Evolutionary conservation across 2,329 filamentous ascomycete genomes (phyloP).

Genomic region (Scedosporium minutisporum): DNA sequence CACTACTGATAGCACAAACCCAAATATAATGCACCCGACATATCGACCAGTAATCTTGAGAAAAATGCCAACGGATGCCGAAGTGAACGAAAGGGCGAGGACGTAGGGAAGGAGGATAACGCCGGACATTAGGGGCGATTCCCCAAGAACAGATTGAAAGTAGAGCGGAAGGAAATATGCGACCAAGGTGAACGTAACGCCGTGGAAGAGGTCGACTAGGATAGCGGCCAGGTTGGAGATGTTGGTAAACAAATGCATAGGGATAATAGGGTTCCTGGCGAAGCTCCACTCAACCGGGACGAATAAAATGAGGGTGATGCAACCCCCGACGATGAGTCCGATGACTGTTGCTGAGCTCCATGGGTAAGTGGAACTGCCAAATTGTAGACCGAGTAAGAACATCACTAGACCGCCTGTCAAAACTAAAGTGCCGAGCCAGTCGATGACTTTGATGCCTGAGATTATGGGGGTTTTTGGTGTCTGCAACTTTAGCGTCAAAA

Average conservation of each 20-base stretch:
- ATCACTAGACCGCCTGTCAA: conserved; percentile 58
- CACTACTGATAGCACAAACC: conserved; percentile 18
- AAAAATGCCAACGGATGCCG: conserved; percentile 42
- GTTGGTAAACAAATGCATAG: conserved; percentile 27
- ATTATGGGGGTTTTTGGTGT: conserved; percentile 54
- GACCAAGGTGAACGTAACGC: conserved; percentile 51
- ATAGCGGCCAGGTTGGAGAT: conserved; percentile 60
- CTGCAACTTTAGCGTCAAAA: conserved; percentile 57
- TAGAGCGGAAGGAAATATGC: conserved; percentile 67
- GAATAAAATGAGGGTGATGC: conserved; percentile 38
- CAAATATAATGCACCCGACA: not conserved
- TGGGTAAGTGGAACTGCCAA: conserved; percentile 53
- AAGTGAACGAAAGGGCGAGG: conserved; percentile 46
- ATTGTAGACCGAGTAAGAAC: conserved; percentile 60
- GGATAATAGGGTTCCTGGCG: conserved; percentile 60
- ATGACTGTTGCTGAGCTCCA: conserved; percentile 54
- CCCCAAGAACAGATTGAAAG: conserved; percentile 58
- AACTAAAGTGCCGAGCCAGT: conserved; percentile 50
- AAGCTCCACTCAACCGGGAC: conserved; percentile 53
- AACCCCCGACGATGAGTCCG: conserved; percentile 52
- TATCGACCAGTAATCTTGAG: conserved; percentile 16
- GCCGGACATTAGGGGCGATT: conserved; percentile 21
- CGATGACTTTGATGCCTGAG: conserved; percentile 51
- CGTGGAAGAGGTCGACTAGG: conserved; percentile 50
- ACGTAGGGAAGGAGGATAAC: conserved; percentile 34